phyloP scores from a whole-genome alignment of 305 asterid genomes.

The Fraxinus paxiana region DNA sequence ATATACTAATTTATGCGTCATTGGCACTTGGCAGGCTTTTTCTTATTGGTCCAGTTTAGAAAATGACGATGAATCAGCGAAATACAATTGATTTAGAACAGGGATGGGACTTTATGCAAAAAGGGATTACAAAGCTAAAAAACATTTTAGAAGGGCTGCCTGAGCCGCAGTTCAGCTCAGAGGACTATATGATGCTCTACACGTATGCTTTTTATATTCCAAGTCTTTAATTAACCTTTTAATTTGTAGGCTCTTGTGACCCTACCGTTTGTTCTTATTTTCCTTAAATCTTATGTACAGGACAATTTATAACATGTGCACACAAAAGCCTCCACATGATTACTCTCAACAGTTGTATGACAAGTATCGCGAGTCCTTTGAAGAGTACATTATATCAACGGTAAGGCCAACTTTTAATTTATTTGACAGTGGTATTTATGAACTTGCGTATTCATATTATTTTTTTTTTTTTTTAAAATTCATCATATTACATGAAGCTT shows the following conservation, averaged over 20 bases:
- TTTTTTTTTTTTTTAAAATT: background rate
- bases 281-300: constrained; percentile 40
- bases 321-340: constrained; percentile 79
- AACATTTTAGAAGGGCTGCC: constrained; percentile 67
- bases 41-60: constrained; percentile 7
- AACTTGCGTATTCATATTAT: background rate
- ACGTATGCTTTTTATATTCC: constrained; percentile 40
- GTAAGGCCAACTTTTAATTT: constrained; percentile 33
- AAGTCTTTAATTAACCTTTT: background rate
- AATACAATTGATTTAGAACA: constrained; percentile 58
- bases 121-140: constrained; percentile 67
- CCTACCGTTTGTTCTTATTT: constrained; percentile 15
- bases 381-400: constrained; percentile 56
- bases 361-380: constrained; percentile 61
- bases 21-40: constrained; percentile 28
- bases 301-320: constrained; percentile 82
- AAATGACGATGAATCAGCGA: constrained; percentile 54
- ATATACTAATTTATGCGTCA: constrained; percentile 10
- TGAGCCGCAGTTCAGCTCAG: constrained; percentile 73
- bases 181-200: constrained; percentile 78
- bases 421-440: background rate
- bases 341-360: constrained; percentile 79
- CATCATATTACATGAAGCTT: background rate
- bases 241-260: background rate
- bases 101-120: constrained; percentile 78